A percentile compares a stretch with the other conserved stretches of the same genome.
These are phyloP conservation scores for Mollisiaceae sp. DNA, from an alignment of 2,329 filamentous ascomycete species.

Conservation along the genomic window DNA sequence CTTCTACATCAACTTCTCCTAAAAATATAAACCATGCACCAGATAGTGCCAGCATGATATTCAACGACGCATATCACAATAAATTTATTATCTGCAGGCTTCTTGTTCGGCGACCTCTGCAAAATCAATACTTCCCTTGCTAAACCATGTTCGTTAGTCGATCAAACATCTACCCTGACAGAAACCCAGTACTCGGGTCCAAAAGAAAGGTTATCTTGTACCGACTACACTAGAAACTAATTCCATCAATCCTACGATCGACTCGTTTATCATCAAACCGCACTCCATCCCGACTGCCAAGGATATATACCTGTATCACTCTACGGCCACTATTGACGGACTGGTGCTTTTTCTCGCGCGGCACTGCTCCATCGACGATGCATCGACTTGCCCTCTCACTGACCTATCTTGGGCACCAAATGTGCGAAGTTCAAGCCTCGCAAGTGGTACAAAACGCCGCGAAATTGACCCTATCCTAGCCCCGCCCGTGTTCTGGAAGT, in stretches of 20 bases:
- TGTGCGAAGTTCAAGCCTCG: background rate
- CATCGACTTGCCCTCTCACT: background rate
- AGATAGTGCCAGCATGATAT: background rate
- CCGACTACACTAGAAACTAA: background rate
- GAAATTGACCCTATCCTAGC: background rate
- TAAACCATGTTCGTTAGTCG: background rate
- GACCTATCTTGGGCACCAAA: background rate
- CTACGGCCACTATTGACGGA: slow-evolving; percentile 7
- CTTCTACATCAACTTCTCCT: background rate
- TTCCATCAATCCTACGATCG: slow-evolving; percentile 6
- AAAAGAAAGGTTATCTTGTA: slow-evolving; percentile 7
- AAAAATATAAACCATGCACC: slow-evolving; percentile 3
- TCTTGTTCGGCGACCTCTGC: background rate
- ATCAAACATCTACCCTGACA: slow-evolving; percentile 6
- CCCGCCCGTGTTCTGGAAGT: background rate
- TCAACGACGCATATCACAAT: background rate
- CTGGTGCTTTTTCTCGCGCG: background rate
- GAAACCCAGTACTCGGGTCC: background rate
- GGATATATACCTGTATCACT: slow-evolving; percentile 1
- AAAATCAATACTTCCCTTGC: slow-evolving; percentile 5
- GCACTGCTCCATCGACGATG: slow-evolving; percentile 2
- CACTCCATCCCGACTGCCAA: background rate
- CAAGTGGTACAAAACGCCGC: background rate
- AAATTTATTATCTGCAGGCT: slow-evolving; percentile 2
- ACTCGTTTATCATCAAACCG: background rate